A percentile compares a stretch with the other conserved stretches of the same genome.
Evolutionary conservation across 2,329 filamentous ascomycete genomes (phyloP).

Genomic region (Cladosporium colombiae): DNA sequence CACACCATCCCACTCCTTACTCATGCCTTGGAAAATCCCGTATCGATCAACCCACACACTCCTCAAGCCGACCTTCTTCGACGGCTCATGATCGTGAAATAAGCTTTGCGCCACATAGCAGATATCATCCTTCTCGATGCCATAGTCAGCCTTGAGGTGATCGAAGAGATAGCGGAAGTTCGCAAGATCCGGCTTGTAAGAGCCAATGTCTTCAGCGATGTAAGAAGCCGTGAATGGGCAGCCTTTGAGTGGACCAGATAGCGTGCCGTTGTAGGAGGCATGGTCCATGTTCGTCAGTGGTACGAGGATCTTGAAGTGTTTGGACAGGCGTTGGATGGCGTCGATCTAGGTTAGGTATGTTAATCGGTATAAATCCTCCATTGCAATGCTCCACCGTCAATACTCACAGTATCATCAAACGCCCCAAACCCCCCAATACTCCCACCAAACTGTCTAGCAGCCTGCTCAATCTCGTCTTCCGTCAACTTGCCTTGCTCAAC

Average conservation of each 20-base stretch:
- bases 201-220: constrained; percentile 70
- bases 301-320: constrained; percentile 56
- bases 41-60: constrained; percentile 67
- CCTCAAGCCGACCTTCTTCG: constrained; percentile 59
- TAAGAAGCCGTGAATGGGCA: constrained; percentile 64
- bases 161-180: constrained; percentile 69
- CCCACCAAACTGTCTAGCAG: constrained; percentile 52
- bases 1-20: constrained; percentile 41
- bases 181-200: constrained; percentile 65
- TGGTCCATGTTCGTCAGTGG: constrained; percentile 63
- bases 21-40: constrained; percentile 39
- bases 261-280: constrained; percentile 52
- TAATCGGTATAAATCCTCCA: background rate
- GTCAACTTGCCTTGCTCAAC: constrained; percentile 51
- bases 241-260: constrained; percentile 52
- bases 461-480: constrained; percentile 45
- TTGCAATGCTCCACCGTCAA: background rate
- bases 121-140: constrained; percentile 57
- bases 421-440: constrained; percentile 57
- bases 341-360: constrained; percentile 37
- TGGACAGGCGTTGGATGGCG: constrained; percentile 53
- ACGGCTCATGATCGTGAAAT: constrained; percentile 67
- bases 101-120: constrained; percentile 70
- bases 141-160: constrained; percentile 56
- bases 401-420: constrained; percentile 56